phyloP scores from a whole-genome alignment of 352 stramenopile species.

The Pythium angustatum region DNA sequence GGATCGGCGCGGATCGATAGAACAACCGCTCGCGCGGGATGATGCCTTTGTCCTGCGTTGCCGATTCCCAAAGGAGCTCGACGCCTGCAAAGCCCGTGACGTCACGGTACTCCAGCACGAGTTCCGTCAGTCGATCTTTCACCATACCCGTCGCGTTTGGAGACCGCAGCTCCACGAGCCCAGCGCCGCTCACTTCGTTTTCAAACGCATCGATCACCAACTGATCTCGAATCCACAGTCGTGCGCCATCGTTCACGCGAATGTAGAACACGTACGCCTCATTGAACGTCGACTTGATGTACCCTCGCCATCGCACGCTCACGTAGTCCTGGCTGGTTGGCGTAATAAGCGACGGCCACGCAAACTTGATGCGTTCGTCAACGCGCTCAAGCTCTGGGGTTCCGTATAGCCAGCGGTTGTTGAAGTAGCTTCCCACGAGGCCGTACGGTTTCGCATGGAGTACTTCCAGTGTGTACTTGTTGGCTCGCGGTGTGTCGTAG shows the following conservation, averaged over 20 bases:
- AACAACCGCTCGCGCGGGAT: conserved; percentile 90
- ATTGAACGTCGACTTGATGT: conserved; percentile 80
- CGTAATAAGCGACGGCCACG: conserved; percentile 90
- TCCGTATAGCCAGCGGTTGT: conserved; percentile 94
- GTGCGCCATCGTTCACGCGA: conserved; percentile 79
- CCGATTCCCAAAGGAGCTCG: conserved; percentile 87
- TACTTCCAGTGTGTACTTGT: conserved; percentile 87
- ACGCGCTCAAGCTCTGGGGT: conserved; percentile 81
- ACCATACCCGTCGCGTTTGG: conserved; percentile 23
- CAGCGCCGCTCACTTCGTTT: conserved; percentile 18
- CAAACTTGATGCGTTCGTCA: conserved; percentile 91
- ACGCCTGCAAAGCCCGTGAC: conserved; percentile 85
- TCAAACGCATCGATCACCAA: conserved; percentile 89
- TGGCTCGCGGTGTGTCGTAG: conserved; percentile 88
- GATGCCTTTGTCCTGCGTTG: conserved; percentile 84
- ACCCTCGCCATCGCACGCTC: conserved; percentile 91
- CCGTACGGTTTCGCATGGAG: conserved; percentile 72
- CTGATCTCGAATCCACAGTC: conserved; percentile 80
- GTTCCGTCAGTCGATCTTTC: conserved; percentile 30
- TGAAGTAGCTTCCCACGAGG: conserved; percentile 93
- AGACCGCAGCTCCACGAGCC: conserved; percentile 20
- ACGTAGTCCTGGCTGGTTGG: conserved; percentile 93
- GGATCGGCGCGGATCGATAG: conserved; percentile 60
- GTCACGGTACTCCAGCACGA: conserved; percentile 93
- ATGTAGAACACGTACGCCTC: conserved; percentile 85